Percentiles rank a stretch among this genome's conserved stretches.
Conservation (phyloP, 108 stramenopile species). For the Skeletonema menzelii region DNA sequence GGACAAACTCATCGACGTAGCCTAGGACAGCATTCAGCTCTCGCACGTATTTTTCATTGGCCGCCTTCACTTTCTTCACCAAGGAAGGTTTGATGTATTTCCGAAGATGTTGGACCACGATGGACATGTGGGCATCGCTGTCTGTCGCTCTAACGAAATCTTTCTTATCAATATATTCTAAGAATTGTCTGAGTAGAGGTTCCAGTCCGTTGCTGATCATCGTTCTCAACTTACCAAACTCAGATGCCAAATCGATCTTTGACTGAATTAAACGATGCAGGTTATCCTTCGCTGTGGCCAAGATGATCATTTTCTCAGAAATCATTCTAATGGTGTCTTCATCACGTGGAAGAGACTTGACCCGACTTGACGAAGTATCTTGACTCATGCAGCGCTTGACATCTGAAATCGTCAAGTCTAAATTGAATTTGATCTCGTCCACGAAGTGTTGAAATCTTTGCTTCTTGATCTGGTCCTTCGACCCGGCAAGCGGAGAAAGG, state of each 20-base stretch:
- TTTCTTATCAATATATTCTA: slow-evolving; percentile 8
- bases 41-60: background rate
- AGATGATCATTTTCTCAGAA: slow-evolving; percentile 27
- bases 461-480: slow-evolving; percentile 55
- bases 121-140: slow-evolving; percentile 7
- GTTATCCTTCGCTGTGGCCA: slow-evolving; percentile 35
- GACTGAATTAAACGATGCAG: slow-evolving; percentile 12
- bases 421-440: slow-evolving; percentile 22
- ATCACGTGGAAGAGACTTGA: background rate
- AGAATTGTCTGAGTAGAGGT: background rate
- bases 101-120: slow-evolving; percentile 3
- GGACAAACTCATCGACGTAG: slow-evolving; percentile 14
- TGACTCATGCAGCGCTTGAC: slow-evolving; percentile 6
- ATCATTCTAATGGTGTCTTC: slow-evolving; percentile 10
- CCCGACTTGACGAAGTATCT: background rate
- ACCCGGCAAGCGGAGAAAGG: slow-evolving; percentile 37
- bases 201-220: slow-evolving; percentile 2
- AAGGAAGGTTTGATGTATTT: background rate
- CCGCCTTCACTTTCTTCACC: background rate
- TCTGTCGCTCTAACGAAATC: slow-evolving; percentile 17
- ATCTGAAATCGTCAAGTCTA: slow-evolving; percentile 6
- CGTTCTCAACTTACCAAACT: background rate
- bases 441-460: slow-evolving; percentile 34
- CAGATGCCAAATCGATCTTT: slow-evolving; percentile 19
- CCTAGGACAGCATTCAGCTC: background rate